Conservation (phyloP, 208 protist species). For the Leishmania turanica region DNA sequence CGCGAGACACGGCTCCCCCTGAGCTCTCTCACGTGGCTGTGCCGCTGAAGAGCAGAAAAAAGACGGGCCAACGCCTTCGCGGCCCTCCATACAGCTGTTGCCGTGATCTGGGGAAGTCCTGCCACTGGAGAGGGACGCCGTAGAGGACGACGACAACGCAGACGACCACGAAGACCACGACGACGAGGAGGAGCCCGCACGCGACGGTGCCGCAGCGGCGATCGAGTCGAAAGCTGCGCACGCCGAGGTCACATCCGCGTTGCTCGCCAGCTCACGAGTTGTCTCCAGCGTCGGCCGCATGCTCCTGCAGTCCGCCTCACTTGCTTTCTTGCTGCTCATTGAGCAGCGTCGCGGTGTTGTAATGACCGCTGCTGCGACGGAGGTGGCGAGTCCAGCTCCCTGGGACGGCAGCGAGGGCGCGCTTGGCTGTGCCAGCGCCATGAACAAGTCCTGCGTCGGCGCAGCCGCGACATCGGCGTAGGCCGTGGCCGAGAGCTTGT, state of each 20-base stretch:
- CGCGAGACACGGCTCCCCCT: background rate
- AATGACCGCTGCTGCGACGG: background rate
- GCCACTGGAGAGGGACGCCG: background rate
- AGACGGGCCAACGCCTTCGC: background rate
- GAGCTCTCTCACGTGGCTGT: background rate
- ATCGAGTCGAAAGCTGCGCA: background rate
- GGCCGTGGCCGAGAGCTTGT: background rate
- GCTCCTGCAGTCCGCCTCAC: background rate
- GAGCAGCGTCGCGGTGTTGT: background rate
- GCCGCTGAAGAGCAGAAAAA: background rate
- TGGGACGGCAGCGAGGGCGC: background rate
- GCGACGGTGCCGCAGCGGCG: background rate
- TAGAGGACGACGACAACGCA: conserved; percentile 2
- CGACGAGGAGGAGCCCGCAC: conserved; percentile 14
- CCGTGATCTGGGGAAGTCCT: background rate
- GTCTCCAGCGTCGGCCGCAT: background rate
- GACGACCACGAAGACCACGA: conserved; percentile 32
- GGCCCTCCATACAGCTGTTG: background rate
- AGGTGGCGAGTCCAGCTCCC: background rate
- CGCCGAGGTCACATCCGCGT: background rate
- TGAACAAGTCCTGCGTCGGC: conserved; percentile 14
- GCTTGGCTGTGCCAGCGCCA: background rate
- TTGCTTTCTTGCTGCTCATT: background rate
- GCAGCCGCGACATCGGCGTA: conserved; percentile 10
- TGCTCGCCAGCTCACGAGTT: background rate